Percentiles rank a stretch among this genome's conserved stretches.
Conservation (phyloP, 2,329 filamentous ascomycete genomes). For the Aspergillus sclerotialis region DNA sequence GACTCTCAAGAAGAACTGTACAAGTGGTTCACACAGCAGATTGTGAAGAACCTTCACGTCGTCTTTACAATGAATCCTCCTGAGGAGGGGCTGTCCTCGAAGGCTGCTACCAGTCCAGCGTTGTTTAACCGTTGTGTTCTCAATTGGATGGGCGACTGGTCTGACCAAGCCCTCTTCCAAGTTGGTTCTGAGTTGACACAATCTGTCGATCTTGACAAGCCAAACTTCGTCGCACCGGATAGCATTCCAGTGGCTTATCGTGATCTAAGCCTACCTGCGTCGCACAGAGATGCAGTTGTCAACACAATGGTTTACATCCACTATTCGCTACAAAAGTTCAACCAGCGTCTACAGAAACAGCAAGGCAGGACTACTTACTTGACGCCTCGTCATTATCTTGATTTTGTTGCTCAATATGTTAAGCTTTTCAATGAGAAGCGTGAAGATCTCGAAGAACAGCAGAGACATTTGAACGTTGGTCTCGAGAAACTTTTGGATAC, state of each 20-base stretch:
- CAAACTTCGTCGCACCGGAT: conserved; percentile 78
- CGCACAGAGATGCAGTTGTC: conserved; percentile 84
- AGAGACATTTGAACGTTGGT: conserved; percentile 95
- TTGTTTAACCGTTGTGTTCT: conserved; percentile 99
- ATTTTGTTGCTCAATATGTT: conserved; percentile 97
- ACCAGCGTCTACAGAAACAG: conserved; percentile 78
- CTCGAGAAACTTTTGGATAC: conserved; percentile 95
- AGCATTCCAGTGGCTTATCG: conserved; percentile 90
- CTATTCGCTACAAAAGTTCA: conserved; percentile 87
- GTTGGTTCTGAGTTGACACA: conserved; percentile 93
- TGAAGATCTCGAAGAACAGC: conserved; percentile 96
- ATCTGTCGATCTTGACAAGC: conserved; percentile 87
- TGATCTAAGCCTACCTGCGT: conserved; percentile 73
- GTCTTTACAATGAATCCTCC: conserved; percentile 99
- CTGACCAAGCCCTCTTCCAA: conserved; percentile 96
- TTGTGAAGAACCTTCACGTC: conserved; percentile 97
- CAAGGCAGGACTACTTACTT: conserved; percentile 90
- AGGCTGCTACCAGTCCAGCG: conserved; percentile 93
- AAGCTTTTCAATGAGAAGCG: conserved; percentile 97
- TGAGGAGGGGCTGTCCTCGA: conserved; percentile 87
- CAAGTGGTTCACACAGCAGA: conserved; percentile 99
- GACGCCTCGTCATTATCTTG: conserved; percentile 92
- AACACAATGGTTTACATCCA: conserved; percentile 99
- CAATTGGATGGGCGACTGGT: conserved; percentile 99
- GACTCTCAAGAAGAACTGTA: conserved; percentile 99